A percentile compares a stretch with the other conserved stretches of the same genome.
Conservation (phyloP, 495 filamentous ascomycete genomes). For the Aspergillus coremiiformis region DNA sequence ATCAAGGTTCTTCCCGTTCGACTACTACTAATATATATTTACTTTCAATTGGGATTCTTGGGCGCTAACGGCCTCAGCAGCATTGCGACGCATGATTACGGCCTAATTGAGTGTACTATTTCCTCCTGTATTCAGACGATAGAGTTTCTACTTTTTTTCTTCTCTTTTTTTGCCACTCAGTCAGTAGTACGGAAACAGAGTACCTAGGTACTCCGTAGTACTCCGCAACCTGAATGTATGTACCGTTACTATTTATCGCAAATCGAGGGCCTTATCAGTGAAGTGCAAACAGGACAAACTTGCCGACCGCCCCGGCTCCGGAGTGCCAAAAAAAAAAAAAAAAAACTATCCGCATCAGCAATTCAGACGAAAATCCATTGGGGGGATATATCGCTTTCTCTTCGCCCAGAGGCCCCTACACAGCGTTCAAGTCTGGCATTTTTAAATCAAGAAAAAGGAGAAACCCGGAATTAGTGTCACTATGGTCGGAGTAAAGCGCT, state of each 20-base stretch:
- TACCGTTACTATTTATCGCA: not conserved
- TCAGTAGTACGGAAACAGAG: too few species aligned
- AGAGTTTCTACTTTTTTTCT: not conserved
- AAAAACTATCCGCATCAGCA: constrained; percentile 23
- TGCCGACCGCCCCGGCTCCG: constrained; percentile 10
- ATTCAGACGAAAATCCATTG: constrained; percentile 9
- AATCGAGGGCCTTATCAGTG: constrained; percentile 24
- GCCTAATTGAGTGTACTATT: not conserved
- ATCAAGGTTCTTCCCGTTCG: not conserved
- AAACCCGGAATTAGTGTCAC: constrained; percentile 9
- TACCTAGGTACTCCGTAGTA: too few species aligned
- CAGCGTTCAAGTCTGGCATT: not conserved
- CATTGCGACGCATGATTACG: not conserved
- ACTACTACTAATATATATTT: not conserved
- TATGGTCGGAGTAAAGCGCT: constrained; percentile 42
- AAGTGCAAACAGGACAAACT: constrained; percentile 28
- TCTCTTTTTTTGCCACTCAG: not conserved
- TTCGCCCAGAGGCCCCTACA: not conserved
- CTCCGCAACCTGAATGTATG: not conserved
- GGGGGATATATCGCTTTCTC: constrained; percentile 3
- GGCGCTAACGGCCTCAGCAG: not conserved
- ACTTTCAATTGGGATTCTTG: not conserved
- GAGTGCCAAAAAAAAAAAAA: constrained; percentile 31
- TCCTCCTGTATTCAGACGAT: constrained; percentile 2
- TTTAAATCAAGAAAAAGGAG: not conserved